Base-by-base conservation (phyloP, 2,329 filamentous ascomycete species). In the Chrysoporthe deuterocubensis region DNA sequence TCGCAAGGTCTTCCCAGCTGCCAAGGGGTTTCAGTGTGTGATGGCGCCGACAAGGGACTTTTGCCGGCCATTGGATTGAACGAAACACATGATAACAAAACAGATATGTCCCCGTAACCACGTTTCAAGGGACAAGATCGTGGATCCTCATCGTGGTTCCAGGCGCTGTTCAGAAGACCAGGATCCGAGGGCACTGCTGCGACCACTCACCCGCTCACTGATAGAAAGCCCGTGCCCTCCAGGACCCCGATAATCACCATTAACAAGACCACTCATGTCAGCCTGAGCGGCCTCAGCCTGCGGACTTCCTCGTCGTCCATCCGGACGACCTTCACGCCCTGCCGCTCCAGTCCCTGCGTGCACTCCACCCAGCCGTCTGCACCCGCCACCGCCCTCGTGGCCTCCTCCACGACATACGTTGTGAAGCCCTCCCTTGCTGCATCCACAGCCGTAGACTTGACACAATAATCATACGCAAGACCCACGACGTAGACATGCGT, bases 381-480 rank as follows among this genome's bases (percentile, higher is more conserved):
- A 76, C 91, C 86, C 26, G 42, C 21, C 1, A 97, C 93, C 4
- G 92, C 86, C 76, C 84, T 89, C 5, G 92, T 94, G 9, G 85
- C 94, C 74, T 98, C 93, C 73, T 90, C 87, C 3, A 98, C 82
- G 34, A 98, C 85, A 77, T 85, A 92, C 4, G 91, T 92, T 72
- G 78, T 82, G 76, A 96, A 97, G 0, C 94, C 95, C 73, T 92
- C 90, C 71, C 85, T 86, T 2, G 80, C 84, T 0, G 94, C 90
- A 82, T 97, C 92, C 62, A 93, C 79, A 0, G 94, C 95, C 18
- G 94, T 97, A 70, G 81, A 86, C 76, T 89, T 90, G 66, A 98
- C 94, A 77, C 96, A 99, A 78, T 92, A 97, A 78, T 98, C 96
- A 21, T 89, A 90, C 3, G 96, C 95, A 65, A 99, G 76, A 0